Evolutionary conservation across 73 alveolate genomes (phyloP), one percentile per base, ranked within the genome.

Genomic region (Paramecium bursaria): DNA sequence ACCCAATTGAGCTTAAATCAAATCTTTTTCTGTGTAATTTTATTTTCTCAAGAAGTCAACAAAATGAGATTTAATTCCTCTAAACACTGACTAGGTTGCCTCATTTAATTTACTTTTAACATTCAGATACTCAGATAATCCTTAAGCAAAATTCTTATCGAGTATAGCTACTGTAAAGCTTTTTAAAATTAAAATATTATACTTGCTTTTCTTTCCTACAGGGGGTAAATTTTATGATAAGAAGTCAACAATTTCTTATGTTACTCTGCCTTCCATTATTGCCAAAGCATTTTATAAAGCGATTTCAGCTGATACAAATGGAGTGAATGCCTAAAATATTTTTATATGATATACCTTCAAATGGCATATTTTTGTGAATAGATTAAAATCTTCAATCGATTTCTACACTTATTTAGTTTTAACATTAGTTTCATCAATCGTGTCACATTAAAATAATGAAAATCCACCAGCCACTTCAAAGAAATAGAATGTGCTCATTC

Each of bases 1-100:
- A 94, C 99, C 99, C 22, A 95, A 88, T 89, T 95, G 94, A 22
- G 99, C 95, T 75, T 88, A 87, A 30, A 86, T 77, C 46, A 88
- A 31, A 74, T 93, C 96, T 27, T 86, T 89, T 35, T 67, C 82
- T 42, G 33, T 67, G 26, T 39, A 67, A n/a, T 67, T 57, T 67
- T 67, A 53, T 39, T 67, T 67, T 67, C 82, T 67, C 21, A 67
- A 42, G 19, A 67, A 67, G n/a, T 67, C 82, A 42, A 67, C 82
- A 42, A 67, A 67, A 42, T 67, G 82, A 0, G 60, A 39, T 67
- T 57, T 67, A 19, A 67, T 67, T 3, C 82, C 82, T 67, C 82
- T 67, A 10, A 67, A 67, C 7, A 67, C 82, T 67, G 33, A 42
- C 13, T 53, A 53, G 9, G 82, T 67, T 2, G 82, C 82, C 44